Conservation (phyloP, 1,284 basidiomycete species). For the Fomitiporia mediterranea region DNA sequence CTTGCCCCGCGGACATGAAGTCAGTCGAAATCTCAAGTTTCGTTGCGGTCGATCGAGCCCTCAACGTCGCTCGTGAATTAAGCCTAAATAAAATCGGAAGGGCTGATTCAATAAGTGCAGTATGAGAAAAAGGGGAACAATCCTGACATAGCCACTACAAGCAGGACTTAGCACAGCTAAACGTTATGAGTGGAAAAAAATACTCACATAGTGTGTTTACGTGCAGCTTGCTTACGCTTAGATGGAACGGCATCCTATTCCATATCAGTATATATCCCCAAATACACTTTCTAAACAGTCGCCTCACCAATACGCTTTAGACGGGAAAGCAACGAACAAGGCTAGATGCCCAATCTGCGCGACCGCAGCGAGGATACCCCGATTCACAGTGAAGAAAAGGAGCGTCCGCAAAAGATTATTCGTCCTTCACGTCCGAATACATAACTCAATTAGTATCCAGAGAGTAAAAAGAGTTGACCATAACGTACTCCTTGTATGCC, state of each 20-base stretch:
- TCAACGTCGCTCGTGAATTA: not conserved
- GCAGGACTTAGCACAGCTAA: not conserved
- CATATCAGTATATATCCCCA: no score
- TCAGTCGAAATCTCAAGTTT: not conserved
- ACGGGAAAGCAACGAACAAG: conserved; percentile 2
- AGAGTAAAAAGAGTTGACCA: not conserved
- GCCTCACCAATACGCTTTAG: conserved; percentile 7
- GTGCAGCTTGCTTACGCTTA: conserved; percentile 14
- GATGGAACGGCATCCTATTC: conserved; percentile 15
- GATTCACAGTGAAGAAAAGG: conserved; percentile 16
- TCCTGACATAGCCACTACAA: conserved; percentile 14
- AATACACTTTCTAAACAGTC: not conserved
- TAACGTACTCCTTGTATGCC: conserved; percentile 6
- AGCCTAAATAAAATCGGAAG: conserved; percentile 1
- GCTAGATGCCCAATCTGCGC: conserved; percentile 5
- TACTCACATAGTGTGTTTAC: conserved; percentile 16
- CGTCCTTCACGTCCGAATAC: not conserved
- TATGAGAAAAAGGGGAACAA: not conserved
- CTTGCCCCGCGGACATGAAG: not conserved
- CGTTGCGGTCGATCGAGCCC: not conserved
- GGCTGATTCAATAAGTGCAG: not conserved
- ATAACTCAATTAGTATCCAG: no score
- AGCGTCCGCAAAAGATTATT: not conserved
- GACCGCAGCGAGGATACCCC: conserved; percentile 4
- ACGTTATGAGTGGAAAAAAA: not conserved